Conservation (phyloP, 805 yeast genomes). For the Yamadazyma paraphyllophila region DNA sequence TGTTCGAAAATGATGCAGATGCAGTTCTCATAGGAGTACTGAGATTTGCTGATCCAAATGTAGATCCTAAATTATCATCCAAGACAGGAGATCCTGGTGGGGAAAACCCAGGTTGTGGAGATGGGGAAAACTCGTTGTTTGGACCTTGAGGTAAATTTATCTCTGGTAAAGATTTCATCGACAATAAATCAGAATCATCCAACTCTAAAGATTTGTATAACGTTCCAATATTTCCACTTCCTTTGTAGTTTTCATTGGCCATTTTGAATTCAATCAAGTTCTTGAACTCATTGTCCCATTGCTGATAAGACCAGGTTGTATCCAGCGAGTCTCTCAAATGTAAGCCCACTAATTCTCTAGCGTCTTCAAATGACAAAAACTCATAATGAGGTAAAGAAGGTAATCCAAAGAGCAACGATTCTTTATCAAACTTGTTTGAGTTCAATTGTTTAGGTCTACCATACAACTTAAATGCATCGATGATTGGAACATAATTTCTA, state of each 20-base stretch:
- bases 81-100: constrained; percentile 7
- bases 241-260: constrained; percentile 26
- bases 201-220: constrained; percentile 24
- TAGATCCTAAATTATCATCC: background rate
- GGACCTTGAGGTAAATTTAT: constrained; percentile 14
- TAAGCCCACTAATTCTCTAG: constrained; percentile 21
- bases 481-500: constrained; percentile 63
- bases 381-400: constrained; percentile 72
- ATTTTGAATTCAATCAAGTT: constrained; percentile 11
- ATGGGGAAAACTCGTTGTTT: constrained; percentile 6
- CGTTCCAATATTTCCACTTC: constrained; percentile 34
- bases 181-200: constrained; percentile 14
- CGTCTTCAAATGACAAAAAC: constrained; percentile 42
- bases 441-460: constrained; percentile 74
- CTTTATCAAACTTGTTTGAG: constrained; percentile 66
- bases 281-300: constrained; percentile 30
- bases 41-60: constrained; percentile 1
- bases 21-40: background rate
- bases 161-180: constrained; percentile 13
- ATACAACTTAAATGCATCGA: constrained; percentile 67
- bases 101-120: constrained; percentile 5
- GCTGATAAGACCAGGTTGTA: constrained; percentile 24
- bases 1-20: background rate
- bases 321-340: constrained; percentile 19
- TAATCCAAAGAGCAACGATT: constrained; percentile 68